Base-by-base conservation (phyloP, 768 basidiomycete genomes). In the Porphyrellus cyaneotinctus region DNA sequence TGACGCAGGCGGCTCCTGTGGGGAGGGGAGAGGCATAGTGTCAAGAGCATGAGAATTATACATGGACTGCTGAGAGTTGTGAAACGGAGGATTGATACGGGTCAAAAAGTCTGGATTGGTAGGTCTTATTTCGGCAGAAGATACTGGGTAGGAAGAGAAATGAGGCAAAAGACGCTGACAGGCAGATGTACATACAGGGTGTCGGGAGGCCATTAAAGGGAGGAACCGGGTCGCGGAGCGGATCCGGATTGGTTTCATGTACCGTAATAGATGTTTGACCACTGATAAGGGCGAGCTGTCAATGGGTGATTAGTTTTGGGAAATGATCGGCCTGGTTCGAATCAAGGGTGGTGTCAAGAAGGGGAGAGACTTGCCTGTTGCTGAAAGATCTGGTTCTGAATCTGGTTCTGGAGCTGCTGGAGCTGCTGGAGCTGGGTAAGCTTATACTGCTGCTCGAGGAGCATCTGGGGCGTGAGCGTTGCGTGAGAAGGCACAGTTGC, bases 301-400 rank as follows among this genome's bases (percentile, higher is more conserved):
- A 52, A 54, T 26, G 48, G 10, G 41, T 53, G 31, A 54, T 58
- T 48, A 60, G 46, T 43, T 53, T 53, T 53, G 32, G 38, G 32
- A n/a, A 26, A 41, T 49, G 45, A 57, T 55, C 49, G 47, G 13
- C 50, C 28, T 2, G 31, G 15, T 17, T 28, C 12, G 37, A 54
- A 53, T 47, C 43, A 36, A 49, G 46, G 43, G 51, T 43, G 20
- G 37, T 32, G 41, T 28, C 39, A 30, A 10, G 35, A 28, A 24
- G 36, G 49, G 47, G 51, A 50, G 43, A 44, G 46, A 65, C 80
- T 56, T 51, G 87, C 91, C 84, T 93, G 91, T 65, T 93, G 91
- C 63, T 93, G 91, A 53, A 92, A 88, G 54, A 91, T 88, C 74
- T 91, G 87, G 52, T 84, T 84, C 66, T 94, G 88, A 52, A 91